Base-by-base conservation (phyloP, 2,329 filamentous ascomycete genomes). In the Emergomyces orientalis region DNA sequence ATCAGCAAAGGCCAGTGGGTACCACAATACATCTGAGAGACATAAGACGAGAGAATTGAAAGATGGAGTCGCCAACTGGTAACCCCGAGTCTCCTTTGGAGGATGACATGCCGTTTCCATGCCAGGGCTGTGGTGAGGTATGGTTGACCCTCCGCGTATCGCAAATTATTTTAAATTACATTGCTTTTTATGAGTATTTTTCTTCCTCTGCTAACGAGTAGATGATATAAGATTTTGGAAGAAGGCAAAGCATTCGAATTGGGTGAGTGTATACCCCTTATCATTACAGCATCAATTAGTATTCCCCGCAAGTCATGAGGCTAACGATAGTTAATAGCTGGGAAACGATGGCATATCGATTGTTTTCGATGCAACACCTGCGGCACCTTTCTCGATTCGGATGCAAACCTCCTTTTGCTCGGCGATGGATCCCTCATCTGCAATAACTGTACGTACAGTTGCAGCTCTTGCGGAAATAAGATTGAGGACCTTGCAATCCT, bases 391-490 rank as follows among this genome's bases (percentile, higher is more conserved):
- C 91, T 99, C 78, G 94, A 99, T 79, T 97, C 94, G 65, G 93
- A 99, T 74, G 94, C 94, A 70, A 97, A 97, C 77, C 87, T 99
- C 59, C 87, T 99, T 60, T 88, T 99, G 32, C 89, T 99, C 66
- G 94, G 94, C 74, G 94, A 99, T 79, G 94, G 94, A 68, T 97
- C 93, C 22, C 86, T 99, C 68, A 97, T 99, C 70, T 99, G 94
- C 83, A 97, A 96, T 80, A 96, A 97, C 77, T 99, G 94, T 80
- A 97, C 94, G 61, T 99, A 99, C 77, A 97, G 92, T 82, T 99
- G 94, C 81, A 96, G 87, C 76, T 92, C 92, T 61, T 99, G 94
- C 77, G 87, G 87, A 64, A 93, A 96, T 80, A 99, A 99, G 81
- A 99, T 99, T 69, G 94, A 99, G 75, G 94, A 99, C 74, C 82